A percentile compares a stretch with the other conserved stretches of the same genome.
These are phyloP conservation scores for Lathyrus sativus DNA, from an alignment of 306 rosid species.

Conservation along the genomic window DNA sequence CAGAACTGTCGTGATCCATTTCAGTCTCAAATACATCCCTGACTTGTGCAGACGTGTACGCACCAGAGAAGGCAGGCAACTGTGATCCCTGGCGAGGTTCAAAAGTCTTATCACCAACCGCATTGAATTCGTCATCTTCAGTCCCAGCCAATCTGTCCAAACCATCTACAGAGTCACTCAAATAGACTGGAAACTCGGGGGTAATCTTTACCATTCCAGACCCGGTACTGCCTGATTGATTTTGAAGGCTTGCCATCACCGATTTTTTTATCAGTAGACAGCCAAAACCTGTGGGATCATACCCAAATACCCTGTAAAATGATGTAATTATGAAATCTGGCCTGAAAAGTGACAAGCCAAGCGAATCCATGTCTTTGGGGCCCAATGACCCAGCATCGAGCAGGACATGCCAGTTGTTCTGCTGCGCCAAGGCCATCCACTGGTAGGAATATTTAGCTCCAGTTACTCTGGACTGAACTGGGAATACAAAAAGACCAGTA, in stretches of 20 bases:
- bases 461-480: slow-evolving; percentile 95
- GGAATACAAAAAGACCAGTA: slow-evolving; percentile 88
- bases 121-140: slow-evolving; percentile 60
- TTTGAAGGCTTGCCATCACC: slow-evolving; percentile 83
- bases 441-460: slow-evolving; percentile 96
- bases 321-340: slow-evolving; percentile 96
- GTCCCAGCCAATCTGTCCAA: slow-evolving; percentile 69
- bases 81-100: slow-evolving; percentile 70
- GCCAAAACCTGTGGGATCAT: slow-evolving; percentile 97
- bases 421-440: slow-evolving; percentile 98
- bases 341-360: slow-evolving; percentile 88
- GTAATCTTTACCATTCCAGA: slow-evolving; percentile 95
- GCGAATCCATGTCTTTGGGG: slow-evolving; percentile 99
- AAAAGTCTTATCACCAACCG: slow-evolving; percentile 52
- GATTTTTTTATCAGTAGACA: slow-evolving; percentile 94
- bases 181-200: slow-evolving; percentile 84
- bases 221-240: slow-evolving; percentile 84
- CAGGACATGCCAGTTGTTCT: slow-evolving; percentile 97
- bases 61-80: slow-evolving; percentile 96
- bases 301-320: slow-evolving; percentile 95
- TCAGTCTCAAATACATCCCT: slow-evolving; percentile 92
- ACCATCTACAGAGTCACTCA: slow-evolving; percentile 87
- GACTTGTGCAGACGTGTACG: slow-evolving; percentile 88
- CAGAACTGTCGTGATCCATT: slow-evolving; percentile 91
- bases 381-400: slow-evolving; percentile 98